Evolutionary conservation across 2,329 filamentous ascomycete genomes (phyloP).

Genomic region (Clarireedia monteithiana): DNA sequence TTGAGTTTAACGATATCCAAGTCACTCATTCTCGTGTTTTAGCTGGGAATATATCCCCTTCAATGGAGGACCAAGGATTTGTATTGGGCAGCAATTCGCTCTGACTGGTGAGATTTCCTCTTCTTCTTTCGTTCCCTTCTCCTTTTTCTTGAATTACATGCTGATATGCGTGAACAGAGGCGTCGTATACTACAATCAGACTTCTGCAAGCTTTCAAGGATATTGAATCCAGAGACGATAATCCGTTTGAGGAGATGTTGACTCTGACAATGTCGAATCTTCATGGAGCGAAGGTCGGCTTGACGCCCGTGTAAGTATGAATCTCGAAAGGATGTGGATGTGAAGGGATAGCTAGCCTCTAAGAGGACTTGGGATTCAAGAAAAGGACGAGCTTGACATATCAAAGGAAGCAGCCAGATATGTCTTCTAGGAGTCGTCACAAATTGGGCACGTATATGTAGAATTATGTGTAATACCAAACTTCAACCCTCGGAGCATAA

Average conservation of each 20-base stretch:
- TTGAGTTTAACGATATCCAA: not conserved
- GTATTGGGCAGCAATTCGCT: constrained; percentile 49
- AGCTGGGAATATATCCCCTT: constrained; percentile 73
- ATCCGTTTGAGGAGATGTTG: constrained; percentile 14
- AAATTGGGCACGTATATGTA: no score
- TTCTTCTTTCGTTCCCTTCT: constrained; percentile 8
- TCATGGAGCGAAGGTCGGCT: constrained; percentile 18
- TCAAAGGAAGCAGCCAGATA: no score
- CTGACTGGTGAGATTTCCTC: constrained; percentile 5
- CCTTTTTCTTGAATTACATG: constrained; percentile 24
- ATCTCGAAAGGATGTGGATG: not conserved
- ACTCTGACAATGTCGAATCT: constrained; percentile 19
- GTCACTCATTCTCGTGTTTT: not conserved
- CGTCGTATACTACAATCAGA: constrained; percentile 27
- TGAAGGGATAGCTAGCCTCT: not conserved
- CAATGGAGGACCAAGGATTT: constrained; percentile 59
- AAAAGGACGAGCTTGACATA: no score
- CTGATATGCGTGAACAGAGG: constrained; percentile 36
- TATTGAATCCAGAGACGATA: constrained; percentile 22
- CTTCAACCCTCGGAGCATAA: no score
- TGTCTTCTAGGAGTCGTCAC: no score
- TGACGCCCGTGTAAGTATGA: constrained; percentile 19
- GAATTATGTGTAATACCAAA: no score
- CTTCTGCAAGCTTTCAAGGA: constrained; percentile 26
- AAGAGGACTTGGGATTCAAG: no score